Evolutionary conservation across 2,329 filamentous ascomycete genomes (phyloP), one percentile per base, ranked within the genome.

Genomic region (Neoarthrinium moseri): DNA sequence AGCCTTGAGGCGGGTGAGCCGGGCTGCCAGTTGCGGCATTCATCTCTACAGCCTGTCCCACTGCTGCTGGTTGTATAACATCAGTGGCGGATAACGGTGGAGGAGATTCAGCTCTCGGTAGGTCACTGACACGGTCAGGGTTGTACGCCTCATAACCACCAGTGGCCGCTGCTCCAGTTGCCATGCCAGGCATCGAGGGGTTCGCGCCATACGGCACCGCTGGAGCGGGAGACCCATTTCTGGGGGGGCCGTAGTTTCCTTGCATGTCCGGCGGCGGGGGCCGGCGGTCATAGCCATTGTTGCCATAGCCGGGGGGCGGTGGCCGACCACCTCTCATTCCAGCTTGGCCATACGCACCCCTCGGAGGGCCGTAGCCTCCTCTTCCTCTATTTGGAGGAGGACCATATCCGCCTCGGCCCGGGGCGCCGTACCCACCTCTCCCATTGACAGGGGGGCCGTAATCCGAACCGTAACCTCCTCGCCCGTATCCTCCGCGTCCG

Each of bases 21-120:
- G 77, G 75, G 44, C 73, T 76, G 30, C 76, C 75, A n/a, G 73
- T 73, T n/a, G 75, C 73, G 26, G 85, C 83, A 62, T 91, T 86
- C 88, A 95, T 91, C 63, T 94, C 90, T 43, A 91, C 79, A 3
- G 86, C 83, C 58, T 86, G 84, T 8, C 83, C 83, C 11, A 83
- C 64, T 26, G 63, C 55, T n/a, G 58, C 52, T 37, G 55, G 44
- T 30, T 37, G 46, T 13, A 64, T 54, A 47, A 69, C 60, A 33
- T 71, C 65, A 36, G 68, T 61, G 30, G 69, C 72, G 3, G 78
- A 73, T 17, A 85, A 62, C 5, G 84, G 84, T 13, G 84, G 83
- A 7, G 82, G 81, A 2, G 81, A 84, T 55, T 84, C 82, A 8
- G 81, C 83, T 51, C 81, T 73, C 2, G 82, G 78, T 18, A 84